Evolutionary conservation across 495 filamentous ascomycete species (phyloP), one percentile per base, ranked within the genome.

Genomic region (Viridothelium virens): DNA sequence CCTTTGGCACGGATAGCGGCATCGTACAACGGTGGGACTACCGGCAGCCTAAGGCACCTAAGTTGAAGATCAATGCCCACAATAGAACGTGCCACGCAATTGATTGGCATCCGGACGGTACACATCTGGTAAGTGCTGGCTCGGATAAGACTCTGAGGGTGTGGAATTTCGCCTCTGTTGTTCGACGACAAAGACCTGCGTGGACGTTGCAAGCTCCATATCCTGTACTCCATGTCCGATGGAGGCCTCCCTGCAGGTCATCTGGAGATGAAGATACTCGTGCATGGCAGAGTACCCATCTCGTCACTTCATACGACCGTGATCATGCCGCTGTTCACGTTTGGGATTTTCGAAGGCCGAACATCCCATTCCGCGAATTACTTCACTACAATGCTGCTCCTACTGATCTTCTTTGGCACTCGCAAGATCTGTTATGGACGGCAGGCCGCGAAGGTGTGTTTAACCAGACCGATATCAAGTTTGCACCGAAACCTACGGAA

Each of bases 71-170:
- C 68, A 87, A 89, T 56, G 95, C 91, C 38, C 94, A 98, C 74
- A 84, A 89, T 69, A 88, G 86, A 50, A 83, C 87, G 0, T 96
- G 89, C 71, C 87, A 85, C 65, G 82, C 90, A 3, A 86, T 98
- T 61, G 91, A 96, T 69, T 98, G 95, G 94, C 94, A 98, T 73
- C 91, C 91, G 1, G 93, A 97, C 75, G 94, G 94, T 38, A 89
- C 89, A 66, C 90, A 97, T 74, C 79, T 96, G 16, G 86, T 89
- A 46, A 96, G 91, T 72, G 91, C 89, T 34, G 89, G 92, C 46
- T 81, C 84, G 34, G 94, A 98, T 74, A 85, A 86, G 67, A 88
- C 86, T 62, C 89, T 96, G 70, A 87, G 92, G 72, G 86, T 97
- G 39, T 98, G 95, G 95, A 91, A 97, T 75, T 83, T 97, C 71